phyloP scores from a whole-genome alignment of 2,329 filamentous ascomycete species.

The Diaporthe citriasiana region DNA sequence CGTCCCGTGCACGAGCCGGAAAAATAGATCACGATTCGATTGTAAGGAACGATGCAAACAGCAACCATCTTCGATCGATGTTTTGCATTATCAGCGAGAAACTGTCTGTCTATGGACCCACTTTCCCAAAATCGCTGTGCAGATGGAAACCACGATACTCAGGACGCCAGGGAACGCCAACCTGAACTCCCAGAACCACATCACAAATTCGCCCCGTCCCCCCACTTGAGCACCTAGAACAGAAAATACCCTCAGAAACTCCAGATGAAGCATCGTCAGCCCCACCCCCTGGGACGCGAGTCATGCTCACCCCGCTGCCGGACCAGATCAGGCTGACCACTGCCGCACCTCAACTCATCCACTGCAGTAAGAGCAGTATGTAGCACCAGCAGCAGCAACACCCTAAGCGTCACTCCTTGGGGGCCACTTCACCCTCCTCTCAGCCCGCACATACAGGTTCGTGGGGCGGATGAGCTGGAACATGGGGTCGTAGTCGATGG shows the following conservation, averaged over 20 bases:
- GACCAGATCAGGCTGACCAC: not conserved
- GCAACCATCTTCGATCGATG: not conserved
- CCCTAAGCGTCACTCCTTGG: conserved; percentile 36
- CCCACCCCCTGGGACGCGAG: conserved; percentile 1
- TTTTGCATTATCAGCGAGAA: not conserved
- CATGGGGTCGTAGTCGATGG: conserved; percentile 71
- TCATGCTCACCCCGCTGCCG: not conserved
- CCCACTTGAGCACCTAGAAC: not conserved
- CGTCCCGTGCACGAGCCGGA: not conserved
- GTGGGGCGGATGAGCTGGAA: conserved; percentile 70
- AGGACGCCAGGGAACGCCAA: conserved; percentile 11
- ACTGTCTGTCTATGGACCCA: not conserved
- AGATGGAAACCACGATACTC: not conserved
- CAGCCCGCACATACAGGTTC: conserved; percentile 67
- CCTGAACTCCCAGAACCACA: conserved; percentile 8
- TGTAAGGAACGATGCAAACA: not conserved
- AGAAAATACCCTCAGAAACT: not conserved
- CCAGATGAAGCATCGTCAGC: conserved; percentile 3
- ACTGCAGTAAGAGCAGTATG: no score
- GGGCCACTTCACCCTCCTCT: conserved; percentile 65
- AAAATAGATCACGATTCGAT: not conserved
- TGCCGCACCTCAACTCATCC: not conserved
- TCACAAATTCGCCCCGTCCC: not conserved
- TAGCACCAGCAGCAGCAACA: not conserved
- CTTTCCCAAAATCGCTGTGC: not conserved